Percentiles rank a stretch among this genome's conserved stretches.
These are phyloP conservation scores for Hygrophila difformis DNA, from an alignment of 257 asterid genomes.

Conservation along the genomic window DNA sequence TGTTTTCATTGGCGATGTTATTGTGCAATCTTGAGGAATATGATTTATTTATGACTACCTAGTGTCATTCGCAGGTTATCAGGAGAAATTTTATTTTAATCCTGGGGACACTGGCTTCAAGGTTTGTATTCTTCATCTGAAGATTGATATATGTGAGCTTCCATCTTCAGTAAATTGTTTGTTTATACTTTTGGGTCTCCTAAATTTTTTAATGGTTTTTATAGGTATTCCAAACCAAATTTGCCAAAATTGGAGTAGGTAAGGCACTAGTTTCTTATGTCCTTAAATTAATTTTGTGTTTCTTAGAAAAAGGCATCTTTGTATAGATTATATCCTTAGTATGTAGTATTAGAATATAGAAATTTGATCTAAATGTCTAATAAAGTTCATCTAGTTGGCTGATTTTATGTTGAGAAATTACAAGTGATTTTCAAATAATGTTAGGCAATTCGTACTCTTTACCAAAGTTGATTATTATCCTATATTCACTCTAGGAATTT, in stretches of 20 bases:
- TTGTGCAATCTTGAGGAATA: too few relatives aligned
- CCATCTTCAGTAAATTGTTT: background rate
- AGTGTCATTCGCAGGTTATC: conserved; percentile 68
- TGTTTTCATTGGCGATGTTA: too few relatives aligned
- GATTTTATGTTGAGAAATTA: background rate
- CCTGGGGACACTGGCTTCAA: conserved; percentile 98
- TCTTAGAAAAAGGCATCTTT: background rate
- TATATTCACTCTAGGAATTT: conserved; percentile 49
- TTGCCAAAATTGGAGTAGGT: conserved; percentile 94
- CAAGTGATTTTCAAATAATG: background rate
- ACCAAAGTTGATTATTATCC: conserved; percentile 7
- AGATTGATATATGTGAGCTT: background rate
- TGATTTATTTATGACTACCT: too few relatives aligned
- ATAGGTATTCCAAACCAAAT: conserved; percentile 89
- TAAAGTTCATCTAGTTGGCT: background rate
- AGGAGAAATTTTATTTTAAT: conserved; percentile 95
- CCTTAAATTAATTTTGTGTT: background rate
- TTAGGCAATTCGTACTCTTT: background rate
- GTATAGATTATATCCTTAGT: too few relatives aligned
- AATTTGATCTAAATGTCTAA: background rate
- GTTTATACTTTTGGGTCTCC: conserved; percentile 16
- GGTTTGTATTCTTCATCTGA: conserved; percentile 26
- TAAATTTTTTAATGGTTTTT: conserved; percentile 13
- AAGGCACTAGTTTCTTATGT: conserved; percentile 25
- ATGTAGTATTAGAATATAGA: too few relatives aligned